Evolutionary conservation across 495 filamentous ascomycete genomes (phyloP).

Genomic region (Hypoxylon fragiforme): DNA sequence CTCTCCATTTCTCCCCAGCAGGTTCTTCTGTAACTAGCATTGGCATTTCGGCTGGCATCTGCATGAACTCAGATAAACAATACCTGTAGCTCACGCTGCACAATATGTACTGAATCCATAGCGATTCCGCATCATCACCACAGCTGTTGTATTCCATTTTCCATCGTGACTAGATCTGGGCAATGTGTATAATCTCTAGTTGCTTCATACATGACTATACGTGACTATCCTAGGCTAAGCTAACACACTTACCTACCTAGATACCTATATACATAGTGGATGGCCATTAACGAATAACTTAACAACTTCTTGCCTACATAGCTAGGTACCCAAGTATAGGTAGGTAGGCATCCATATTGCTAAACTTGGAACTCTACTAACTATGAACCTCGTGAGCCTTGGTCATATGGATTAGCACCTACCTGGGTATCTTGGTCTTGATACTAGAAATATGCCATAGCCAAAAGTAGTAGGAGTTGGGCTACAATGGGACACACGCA

Average conservation of each 20-base stretch:
- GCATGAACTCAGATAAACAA: constrained; percentile 41
- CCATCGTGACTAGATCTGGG: constrained; percentile 5
- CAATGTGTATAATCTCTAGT: no score
- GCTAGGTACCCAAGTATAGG: no score
- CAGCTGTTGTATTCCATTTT: constrained; percentile 2
- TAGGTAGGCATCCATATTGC: no score
- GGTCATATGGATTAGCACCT: no score
- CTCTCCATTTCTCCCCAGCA: constrained; percentile 18
- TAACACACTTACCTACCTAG: no score
- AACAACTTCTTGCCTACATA: no score
- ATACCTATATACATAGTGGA: no score
- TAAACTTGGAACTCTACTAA: no score
- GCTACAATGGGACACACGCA: constrained; percentile 7
- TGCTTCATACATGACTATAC: background rate
- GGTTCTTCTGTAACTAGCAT: constrained; percentile 35
- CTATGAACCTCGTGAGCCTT: no score
- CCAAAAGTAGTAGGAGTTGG: constrained; percentile 13
- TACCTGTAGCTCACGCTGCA: constrained; percentile 40
- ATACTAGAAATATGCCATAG: constrained; percentile 4
- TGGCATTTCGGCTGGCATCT: constrained; percentile 34
- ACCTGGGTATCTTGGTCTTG: no score
- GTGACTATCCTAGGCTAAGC: background rate
- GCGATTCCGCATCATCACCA: constrained; percentile 18
- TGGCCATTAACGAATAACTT: no score
- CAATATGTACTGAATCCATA: constrained; percentile 31